Base-by-base conservation (phyloP, 2,329 filamentous ascomycete species). In the Xylariaceae sp. region DNA sequence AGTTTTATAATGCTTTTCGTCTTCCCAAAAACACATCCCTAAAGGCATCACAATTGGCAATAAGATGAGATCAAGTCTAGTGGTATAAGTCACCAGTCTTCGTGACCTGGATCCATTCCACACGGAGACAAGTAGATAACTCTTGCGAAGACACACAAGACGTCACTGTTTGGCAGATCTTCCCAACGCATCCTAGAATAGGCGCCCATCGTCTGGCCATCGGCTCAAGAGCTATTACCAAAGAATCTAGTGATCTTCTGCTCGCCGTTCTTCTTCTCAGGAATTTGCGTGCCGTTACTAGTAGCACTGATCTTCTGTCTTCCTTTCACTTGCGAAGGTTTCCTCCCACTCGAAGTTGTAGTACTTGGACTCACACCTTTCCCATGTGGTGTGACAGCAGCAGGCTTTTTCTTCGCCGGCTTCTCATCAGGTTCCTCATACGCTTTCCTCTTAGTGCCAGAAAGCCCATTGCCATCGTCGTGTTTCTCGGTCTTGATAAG, bases 191-290 rank as follows among this genome's bases (percentile, higher is more conserved):
- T n/a, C 22, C 22, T 28, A 28, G 7, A 5, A 5, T 28, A 28
- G 22, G 22, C 4, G 22, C 22, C 7, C 4, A 28, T 4, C 4
- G 7, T 28, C 22, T 28, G 7, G 4, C 22, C 22, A 28, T 28
- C 22, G 16, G 10, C 45, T 70, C 60, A 76, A 10, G 73, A 68
- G 52, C 72, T 74, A 47, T 74, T 75, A 18, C 64, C 68, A 55
- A 77, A 77, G 56, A 76, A 77, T 52, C 71, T 75, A 0, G 74
- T 76, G 22, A 77, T 77, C 60, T 79, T 80, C 54, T 72, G 73
- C 16, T 66, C 72, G 2, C 72, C 71, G 5, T 63, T 69, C 51
- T 45, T 6, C 50, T 72, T 73, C 5, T 42, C 56, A 5, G 68
- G 66, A 31, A 66, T 71, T 47, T 63, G 73, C 2, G 54, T 64